phyloP scores from a whole-genome alignment of 805 yeast genomes.

The Schwanniomyces yamadae region DNA sequence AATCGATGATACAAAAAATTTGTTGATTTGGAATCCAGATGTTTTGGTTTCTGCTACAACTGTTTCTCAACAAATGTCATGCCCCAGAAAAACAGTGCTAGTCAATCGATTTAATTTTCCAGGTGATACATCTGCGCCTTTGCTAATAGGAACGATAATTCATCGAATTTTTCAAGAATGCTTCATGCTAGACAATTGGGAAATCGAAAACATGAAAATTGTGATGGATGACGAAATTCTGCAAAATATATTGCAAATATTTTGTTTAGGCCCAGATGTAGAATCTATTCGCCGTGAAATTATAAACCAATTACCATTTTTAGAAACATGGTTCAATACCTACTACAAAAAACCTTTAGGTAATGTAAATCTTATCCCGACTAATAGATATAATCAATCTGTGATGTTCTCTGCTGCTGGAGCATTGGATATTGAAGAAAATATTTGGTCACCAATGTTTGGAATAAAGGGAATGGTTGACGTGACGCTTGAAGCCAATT shows the following conservation, averaged over 20 bases:
- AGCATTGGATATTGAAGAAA: slow-evolving; percentile 83
- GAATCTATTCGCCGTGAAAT: slow-evolving; percentile 45
- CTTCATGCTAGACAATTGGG: slow-evolving; percentile 36
- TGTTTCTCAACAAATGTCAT: slow-evolving; percentile 71
- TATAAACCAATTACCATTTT: slow-evolving; percentile 47
- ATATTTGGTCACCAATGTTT: slow-evolving; percentile 85
- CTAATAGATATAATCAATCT: slow-evolving; percentile 25
- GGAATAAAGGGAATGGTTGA: slow-evolving; percentile 91
- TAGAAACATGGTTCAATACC: slow-evolving; percentile 51
- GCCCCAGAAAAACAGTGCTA: slow-evolving; percentile 71
- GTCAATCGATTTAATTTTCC: slow-evolving; percentile 55
- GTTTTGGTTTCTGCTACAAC: slow-evolving; percentile 76
- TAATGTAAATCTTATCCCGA: slow-evolving; percentile 20
- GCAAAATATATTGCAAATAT: slow-evolving; percentile 48
- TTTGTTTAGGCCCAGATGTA: slow-evolving; percentile 50
- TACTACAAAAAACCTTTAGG: slow-evolving; percentile 30
- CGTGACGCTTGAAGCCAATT: slow-evolving; percentile 69
- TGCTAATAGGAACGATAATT: slow-evolving; percentile 78
- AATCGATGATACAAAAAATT: slow-evolving; percentile 55
- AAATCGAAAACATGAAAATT: slow-evolving; percentile 35
- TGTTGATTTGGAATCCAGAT: slow-evolving; percentile 86
- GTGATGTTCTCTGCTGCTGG: slow-evolving; percentile 55
- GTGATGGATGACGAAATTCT: slow-evolving; percentile 42
- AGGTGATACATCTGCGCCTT: slow-evolving; percentile 61
- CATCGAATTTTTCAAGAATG: slow-evolving; percentile 74